Conservation (phyloP, 2,329 filamentous ascomycete species). For the Fusarium mundagurra region DNA sequence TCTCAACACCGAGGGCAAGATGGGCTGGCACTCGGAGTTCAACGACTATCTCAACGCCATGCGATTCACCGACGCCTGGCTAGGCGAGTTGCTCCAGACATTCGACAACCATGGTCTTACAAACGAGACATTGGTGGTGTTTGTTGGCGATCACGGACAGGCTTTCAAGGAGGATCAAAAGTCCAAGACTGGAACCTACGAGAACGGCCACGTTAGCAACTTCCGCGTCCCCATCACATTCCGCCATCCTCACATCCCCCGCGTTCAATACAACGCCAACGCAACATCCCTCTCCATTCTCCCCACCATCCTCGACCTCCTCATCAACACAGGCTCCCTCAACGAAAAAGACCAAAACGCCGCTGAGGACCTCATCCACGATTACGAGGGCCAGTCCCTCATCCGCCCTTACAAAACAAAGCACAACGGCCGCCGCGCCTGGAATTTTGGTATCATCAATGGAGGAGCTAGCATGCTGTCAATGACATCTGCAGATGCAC, state of each 20-base stretch:
- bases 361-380: conserved; percentile 43
- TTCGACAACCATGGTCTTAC: conserved; percentile 47
- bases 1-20: conserved; percentile 36
- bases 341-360: conserved; percentile 38
- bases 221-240: conserved; percentile 48
- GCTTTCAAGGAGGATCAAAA: conserved; percentile 47
- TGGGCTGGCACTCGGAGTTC: conserved; percentile 44
- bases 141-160: conserved; percentile 49
- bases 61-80: conserved; percentile 48
- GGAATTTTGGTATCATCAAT: conserved; percentile 51
- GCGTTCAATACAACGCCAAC: conserved; percentile 45
- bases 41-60: conserved; percentile 49
- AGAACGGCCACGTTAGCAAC: conserved; percentile 47
- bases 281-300: conserved; percentile 48
- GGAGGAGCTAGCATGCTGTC: conserved; percentile 47
- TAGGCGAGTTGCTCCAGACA: conserved; percentile 45
- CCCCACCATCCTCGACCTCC: conserved; percentile 50
- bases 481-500: conserved; percentile 46
- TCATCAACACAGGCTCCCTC: conserved; percentile 48
- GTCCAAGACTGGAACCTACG: conserved; percentile 46
- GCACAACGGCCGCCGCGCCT: conserved; percentile 42
- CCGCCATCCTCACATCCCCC: conserved; percentile 47
- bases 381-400: conserved; percentile 50
- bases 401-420: conserved; percentile 42
- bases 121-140: conserved; percentile 48